These are phyloP conservation scores for Pichia inconspicua DNA, from an alignment of 1,139 yeast species.

Conservation along the genomic window DNA sequence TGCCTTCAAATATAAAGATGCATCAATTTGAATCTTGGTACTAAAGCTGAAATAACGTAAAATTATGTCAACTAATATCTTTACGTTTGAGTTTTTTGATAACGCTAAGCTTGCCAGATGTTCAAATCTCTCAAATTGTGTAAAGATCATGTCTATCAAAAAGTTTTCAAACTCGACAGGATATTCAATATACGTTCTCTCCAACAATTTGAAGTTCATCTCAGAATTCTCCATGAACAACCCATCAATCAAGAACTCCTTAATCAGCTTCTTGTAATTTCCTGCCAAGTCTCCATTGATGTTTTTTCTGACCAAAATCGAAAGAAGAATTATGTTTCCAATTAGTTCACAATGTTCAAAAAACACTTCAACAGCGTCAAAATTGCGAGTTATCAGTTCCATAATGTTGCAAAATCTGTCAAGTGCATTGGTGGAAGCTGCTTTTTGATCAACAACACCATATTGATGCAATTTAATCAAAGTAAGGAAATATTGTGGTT, in stretches of 20 bases:
- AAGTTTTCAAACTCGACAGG: slow-evolving; percentile 11
- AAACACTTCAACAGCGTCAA: not conserved
- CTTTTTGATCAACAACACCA: slow-evolving; percentile 3
- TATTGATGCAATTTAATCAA: slow-evolving; percentile 11
- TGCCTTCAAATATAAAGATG: not conserved
- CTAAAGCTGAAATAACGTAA: slow-evolving; percentile 5
- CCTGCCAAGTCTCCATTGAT: not conserved
- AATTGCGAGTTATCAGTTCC: not conserved
- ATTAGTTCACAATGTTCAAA: slow-evolving; percentile 2
- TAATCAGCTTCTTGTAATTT: slow-evolving; percentile 5
- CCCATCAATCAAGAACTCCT: slow-evolving; percentile 8
- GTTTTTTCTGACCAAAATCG: not conserved
- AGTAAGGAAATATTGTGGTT: slow-evolving; percentile 11
- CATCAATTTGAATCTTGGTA: not conserved
- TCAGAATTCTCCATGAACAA: slow-evolving; percentile 6
- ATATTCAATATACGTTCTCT: slow-evolving; percentile 4
- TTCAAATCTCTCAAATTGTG: slow-evolving; percentile 24
- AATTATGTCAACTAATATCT: slow-evolving; percentile 2
- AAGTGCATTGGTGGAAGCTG: not conserved
- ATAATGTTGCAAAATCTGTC: slow-evolving; percentile 1
- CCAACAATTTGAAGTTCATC: slow-evolving; percentile 5
- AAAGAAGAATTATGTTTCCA: slow-evolving; percentile 8
- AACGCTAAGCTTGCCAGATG: slow-evolving; percentile 7
- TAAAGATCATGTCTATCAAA: slow-evolving; percentile 23
- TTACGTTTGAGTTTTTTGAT: not conserved